A percentile compares a stretch with the other conserved stretches of the same genome.
Evolutionary conservation across 2,329 filamentous ascomycete species (phyloP).

Genomic region (Aspergillus eucalypticola): DNA sequence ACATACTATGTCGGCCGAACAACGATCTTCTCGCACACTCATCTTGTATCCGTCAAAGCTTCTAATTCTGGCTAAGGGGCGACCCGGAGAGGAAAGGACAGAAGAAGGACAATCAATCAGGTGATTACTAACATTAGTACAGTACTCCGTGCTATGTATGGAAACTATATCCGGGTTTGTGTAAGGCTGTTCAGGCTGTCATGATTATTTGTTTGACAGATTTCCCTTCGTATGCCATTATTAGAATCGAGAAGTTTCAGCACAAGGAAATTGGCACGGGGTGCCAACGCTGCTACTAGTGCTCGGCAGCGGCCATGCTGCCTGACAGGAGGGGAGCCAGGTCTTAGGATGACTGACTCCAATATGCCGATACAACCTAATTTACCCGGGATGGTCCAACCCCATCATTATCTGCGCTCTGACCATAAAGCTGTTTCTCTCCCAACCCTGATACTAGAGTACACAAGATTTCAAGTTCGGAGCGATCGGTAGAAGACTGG

Average conservation of each 20-base stretch:
- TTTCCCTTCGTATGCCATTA: background rate
- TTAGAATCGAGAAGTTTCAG: background rate
- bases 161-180: background rate
- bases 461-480: background rate
- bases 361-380: background rate
- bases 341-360: background rate
- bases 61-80: background rate
- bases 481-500: background rate
- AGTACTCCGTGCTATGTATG: background rate
- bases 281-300: background rate
- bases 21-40: background rate
- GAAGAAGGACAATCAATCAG: background rate
- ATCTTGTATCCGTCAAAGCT: background rate
- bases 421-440: background rate
- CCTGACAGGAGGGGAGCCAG: background rate
- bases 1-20: background rate
- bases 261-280: background rate
- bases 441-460: background rate
- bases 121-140: background rate
- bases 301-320: background rate
- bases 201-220: background rate
- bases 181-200: background rate
- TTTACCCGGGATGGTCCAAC: background rate
- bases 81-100: background rate
- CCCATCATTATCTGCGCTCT: background rate